phyloP scores from a whole-genome alignment of 1,284 basidiomycete species.

The Ustilago cynodontis region DNA sequence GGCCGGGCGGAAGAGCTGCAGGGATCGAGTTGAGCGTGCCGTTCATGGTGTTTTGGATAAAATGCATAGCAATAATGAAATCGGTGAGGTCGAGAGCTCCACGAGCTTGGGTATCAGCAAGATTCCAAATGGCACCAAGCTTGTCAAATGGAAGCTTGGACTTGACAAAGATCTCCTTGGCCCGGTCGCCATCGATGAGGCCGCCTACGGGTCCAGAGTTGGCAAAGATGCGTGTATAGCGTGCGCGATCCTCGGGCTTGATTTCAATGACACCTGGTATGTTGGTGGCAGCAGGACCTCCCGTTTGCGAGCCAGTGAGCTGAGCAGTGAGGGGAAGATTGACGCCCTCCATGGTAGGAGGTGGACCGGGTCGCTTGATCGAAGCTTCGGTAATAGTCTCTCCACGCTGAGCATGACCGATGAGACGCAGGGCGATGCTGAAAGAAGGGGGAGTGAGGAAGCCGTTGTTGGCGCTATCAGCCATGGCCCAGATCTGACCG shows the following conservation, averaged over 20 bases:
- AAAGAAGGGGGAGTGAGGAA: slow-evolving; percentile 71
- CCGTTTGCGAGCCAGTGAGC: slow-evolving; percentile 34
- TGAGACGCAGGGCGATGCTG: slow-evolving; percentile 89
- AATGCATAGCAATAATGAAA: slow-evolving; percentile 92
- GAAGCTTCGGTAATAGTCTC: slow-evolving; percentile 75
- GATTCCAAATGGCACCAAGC: slow-evolving; percentile 93
- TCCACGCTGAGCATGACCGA: slow-evolving; percentile 92
- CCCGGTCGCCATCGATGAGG: slow-evolving; percentile 80
- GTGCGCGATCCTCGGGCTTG: slow-evolving; percentile 65
- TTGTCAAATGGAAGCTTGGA: slow-evolving; percentile 90
- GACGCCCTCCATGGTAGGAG: slow-evolving; percentile 83
- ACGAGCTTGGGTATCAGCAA: slow-evolving; percentile 93
- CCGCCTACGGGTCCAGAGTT: slow-evolving; percentile 62
- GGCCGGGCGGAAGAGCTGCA: slow-evolving; percentile 81
- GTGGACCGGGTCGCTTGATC: slow-evolving; percentile 76
- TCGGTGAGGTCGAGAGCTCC: slow-evolving; percentile 90
- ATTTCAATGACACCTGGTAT: slow-evolving; percentile 57
- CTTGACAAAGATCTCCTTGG: slow-evolving; percentile 91
- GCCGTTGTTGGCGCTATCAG: slow-evolving; percentile 78
- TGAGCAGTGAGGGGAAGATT: slow-evolving; percentile 70
- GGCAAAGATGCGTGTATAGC: slow-evolving; percentile 69
- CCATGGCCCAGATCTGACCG: slow-evolving; percentile 92
- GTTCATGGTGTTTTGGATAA: slow-evolving; percentile 89
- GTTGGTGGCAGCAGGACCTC: slow-evolving; percentile 17
- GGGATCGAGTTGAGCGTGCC: slow-evolving; percentile 82